Evolutionary conservation across 768 basidiomycete genomes (phyloP).

Genomic region (Lenzites betulinus): DNA sequence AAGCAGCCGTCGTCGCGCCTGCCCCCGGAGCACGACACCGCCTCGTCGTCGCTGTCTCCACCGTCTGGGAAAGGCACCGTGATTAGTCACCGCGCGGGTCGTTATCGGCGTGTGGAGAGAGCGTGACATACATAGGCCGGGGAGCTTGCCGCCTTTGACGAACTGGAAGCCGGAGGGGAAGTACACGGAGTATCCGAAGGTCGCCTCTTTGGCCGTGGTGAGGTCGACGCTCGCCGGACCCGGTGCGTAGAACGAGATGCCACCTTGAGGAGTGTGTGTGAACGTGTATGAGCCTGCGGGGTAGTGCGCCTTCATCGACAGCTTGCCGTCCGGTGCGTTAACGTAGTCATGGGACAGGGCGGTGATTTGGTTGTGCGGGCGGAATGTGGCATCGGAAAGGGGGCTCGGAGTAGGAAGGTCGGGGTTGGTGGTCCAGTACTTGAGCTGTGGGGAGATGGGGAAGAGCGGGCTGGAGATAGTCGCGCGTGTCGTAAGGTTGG

Average conservation of each 20-base stretch:
- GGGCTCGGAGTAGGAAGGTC: slow-evolving; percentile 22
- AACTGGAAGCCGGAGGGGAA: slow-evolving; percentile 64
- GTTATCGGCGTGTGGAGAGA: too few relatives aligned
- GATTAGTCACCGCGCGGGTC: too few relatives aligned
- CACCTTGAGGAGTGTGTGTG: slow-evolving; percentile 50
- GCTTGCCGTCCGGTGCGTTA: slow-evolving; percentile 27
- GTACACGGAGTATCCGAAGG: slow-evolving; percentile 62
- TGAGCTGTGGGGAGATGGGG: slow-evolving; percentile 25
- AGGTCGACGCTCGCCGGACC: slow-evolving; percentile 56
- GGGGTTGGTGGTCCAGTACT: slow-evolving; percentile 30
- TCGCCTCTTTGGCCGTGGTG: slow-evolving; percentile 64
- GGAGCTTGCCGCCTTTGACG: slow-evolving; percentile 70
- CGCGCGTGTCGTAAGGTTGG: slow-evolving; percentile 13
- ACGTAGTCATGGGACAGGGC: slow-evolving; percentile 29
- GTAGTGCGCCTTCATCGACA: slow-evolving; percentile 30
- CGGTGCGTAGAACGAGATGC: slow-evolving; percentile 72
- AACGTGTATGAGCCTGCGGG: slow-evolving; percentile 56
- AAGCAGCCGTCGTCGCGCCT: slow-evolving; percentile 61
- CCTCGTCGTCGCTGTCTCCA: slow-evolving; percentile 43
- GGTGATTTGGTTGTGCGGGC: slow-evolving; percentile 25
- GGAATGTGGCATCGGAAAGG: slow-evolving; percentile 31
- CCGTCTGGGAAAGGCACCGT: too few relatives aligned
- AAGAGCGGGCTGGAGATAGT: slow-evolving; percentile 21
- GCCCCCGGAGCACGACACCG: slow-evolving; percentile 68
- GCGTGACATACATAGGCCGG: slow-evolving; percentile 73